Evolutionary conservation across 2,329 filamentous ascomycete genomes (phyloP).

Genomic region (Epichloe sylvatica): DNA sequence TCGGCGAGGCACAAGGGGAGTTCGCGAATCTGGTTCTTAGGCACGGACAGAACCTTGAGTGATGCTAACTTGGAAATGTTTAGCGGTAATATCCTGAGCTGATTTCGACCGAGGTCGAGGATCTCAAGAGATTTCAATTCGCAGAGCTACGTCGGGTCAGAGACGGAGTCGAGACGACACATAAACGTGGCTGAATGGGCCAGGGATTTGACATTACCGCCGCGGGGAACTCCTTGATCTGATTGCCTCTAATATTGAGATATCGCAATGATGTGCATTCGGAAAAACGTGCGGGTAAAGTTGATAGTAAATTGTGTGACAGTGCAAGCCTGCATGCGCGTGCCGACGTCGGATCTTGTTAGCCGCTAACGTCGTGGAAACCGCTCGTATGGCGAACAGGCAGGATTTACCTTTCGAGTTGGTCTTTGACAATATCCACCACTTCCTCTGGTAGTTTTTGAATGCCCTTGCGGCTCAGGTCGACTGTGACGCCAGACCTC

Average conservation of each 20-base stretch:
- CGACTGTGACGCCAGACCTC: conserved; percentile 62
- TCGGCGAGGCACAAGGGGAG: conserved; percentile 74
- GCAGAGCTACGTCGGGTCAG: conserved; percentile 49
- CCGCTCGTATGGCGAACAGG: not conserved
- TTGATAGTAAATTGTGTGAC: conserved; percentile 62
- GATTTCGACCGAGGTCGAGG: conserved; percentile 81
- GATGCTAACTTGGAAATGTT: conserved; percentile 71
- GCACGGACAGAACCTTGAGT: conserved; percentile 76
- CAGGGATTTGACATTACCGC: conserved; percentile 27
- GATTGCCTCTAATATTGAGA: conserved; percentile 66
- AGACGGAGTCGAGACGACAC: conserved; percentile 7
- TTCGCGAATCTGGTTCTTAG: conserved; percentile 74
- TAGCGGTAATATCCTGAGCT: conserved; percentile 60
- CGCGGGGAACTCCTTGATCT: conserved; percentile 49
- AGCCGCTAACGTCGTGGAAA: not conserved
- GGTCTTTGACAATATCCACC: conserved; percentile 59
- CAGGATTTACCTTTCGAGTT: conserved; percentile 50
- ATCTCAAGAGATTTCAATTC: conserved; percentile 80
- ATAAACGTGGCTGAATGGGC: not conserved
- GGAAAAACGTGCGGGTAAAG: conserved; percentile 56
- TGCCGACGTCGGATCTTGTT: not conserved
- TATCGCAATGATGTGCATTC: conserved; percentile 69
- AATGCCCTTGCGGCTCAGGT: conserved; percentile 63
- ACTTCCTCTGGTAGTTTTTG: conserved; percentile 58
- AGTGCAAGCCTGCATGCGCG: conserved; percentile 48